phyloP scores from a whole-genome alignment of 805 yeast species.

The Candida coquimbonensis region DNA sequence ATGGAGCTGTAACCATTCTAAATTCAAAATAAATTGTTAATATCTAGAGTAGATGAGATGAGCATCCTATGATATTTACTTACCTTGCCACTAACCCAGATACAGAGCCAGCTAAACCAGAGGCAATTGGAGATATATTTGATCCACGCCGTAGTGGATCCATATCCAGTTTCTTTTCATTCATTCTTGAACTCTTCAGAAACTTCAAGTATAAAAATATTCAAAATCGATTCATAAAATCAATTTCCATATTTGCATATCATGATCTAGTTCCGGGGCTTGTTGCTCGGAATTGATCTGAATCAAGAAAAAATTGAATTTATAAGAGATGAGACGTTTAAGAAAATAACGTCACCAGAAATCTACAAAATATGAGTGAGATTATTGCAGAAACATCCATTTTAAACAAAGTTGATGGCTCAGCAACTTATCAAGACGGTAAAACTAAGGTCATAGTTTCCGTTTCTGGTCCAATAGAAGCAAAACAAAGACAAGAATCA shows the following conservation, averaged over 20 bases:
- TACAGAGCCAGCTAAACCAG: slow-evolving; percentile 39
- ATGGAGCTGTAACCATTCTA: slow-evolving; percentile 64
- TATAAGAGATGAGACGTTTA: not conserved
- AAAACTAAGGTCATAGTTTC: slow-evolving; percentile 59
- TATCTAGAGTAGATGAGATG: not conserved
- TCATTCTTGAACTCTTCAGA: not conserved
- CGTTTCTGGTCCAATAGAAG: slow-evolving; percentile 88
- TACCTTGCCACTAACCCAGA: slow-evolving; percentile 37
- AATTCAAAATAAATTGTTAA: not conserved
- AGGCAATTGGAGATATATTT: slow-evolving; percentile 31
- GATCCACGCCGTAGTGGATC: slow-evolving; percentile 41
- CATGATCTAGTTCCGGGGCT: too few species aligned
- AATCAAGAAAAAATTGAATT: not conserved
- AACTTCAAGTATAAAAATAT: not conserved
- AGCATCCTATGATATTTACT: not conserved
- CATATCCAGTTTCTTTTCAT: slow-evolving; percentile 7
- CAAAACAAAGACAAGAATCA: slow-evolving; percentile 72
- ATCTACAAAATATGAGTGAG: not conserved
- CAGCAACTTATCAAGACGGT: slow-evolving; percentile 50
- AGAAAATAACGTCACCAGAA: not conserved
- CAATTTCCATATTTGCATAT: too few species aligned
- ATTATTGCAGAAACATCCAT: slow-evolving; percentile 13
- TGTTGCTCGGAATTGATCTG: too few species aligned
- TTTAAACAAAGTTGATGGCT: slow-evolving; percentile 71
- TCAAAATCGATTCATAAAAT: too few species aligned